These are phyloP conservation scores for Lactarius sanguifluus DNA, from an alignment of 768 basidiomycete genomes.

Conservation along the genomic window DNA sequence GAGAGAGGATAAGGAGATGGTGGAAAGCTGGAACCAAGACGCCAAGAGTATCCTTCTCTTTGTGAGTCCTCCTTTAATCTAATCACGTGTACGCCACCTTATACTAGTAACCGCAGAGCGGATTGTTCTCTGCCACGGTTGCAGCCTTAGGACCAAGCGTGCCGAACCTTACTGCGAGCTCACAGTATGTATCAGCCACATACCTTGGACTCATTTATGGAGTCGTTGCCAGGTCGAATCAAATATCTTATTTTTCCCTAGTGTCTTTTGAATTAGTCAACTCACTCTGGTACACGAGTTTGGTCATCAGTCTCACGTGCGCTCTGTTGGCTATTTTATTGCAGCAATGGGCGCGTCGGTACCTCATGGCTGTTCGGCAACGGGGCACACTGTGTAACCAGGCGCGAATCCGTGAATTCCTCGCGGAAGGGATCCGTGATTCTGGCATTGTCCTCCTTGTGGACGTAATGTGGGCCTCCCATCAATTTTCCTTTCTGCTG, in stretches of 20 bases:
- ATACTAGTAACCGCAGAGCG: slow-evolving; percentile 10
- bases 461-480: neutral
- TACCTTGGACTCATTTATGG: slow-evolving; percentile 14
- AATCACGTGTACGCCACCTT: neutral
- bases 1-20: neutral
- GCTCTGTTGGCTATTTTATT: neutral
- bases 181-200: slow-evolving; percentile 1
- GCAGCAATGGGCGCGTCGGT: neutral
- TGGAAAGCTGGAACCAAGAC: neutral
- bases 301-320: neutral
- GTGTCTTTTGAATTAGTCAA: neutral
- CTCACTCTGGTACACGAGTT: neutral
- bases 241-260: no score
- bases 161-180: slow-evolving; percentile 3
- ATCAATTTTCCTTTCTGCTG: neutral
- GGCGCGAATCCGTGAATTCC: neutral
- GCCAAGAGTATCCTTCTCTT: neutral
- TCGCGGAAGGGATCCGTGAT: neutral
- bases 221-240: neutral
- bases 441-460: neutral
- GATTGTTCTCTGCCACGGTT: slow-evolving; percentile 26
- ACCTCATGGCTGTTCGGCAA: neutral
- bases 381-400: neutral
- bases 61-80: neutral
- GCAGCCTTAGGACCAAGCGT: slow-evolving; percentile 17